Conservation (phyloP, 768 basidiomycete genomes). For the Cystobasidium onofrii region DNA sequence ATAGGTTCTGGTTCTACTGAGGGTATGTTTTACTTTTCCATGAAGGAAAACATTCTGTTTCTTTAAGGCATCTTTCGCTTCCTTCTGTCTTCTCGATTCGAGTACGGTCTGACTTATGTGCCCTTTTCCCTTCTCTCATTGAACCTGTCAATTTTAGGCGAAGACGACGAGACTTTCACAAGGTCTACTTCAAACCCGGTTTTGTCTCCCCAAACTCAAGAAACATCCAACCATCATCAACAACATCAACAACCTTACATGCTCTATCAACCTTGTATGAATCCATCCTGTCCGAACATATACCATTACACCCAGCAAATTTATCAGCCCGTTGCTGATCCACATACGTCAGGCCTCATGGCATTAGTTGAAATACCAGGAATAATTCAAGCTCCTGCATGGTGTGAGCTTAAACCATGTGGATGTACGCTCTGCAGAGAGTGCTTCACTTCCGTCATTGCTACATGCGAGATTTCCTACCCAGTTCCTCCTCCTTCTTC, state of each 20-base stretch:
- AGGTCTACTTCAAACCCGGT: not conserved
- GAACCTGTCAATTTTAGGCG: too few relatives aligned
- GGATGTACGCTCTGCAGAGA: slow-evolving; percentile 18
- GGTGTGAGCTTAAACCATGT: slow-evolving; percentile 2
- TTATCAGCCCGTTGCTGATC: not conserved
- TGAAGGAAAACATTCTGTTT: too few relatives aligned
- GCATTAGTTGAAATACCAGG: not conserved
- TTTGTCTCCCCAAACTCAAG: not conserved
- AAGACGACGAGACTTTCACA: too few relatives aligned
- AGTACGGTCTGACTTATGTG: too few relatives aligned
- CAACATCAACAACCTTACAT: not conserved
- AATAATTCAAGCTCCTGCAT: slow-evolving; percentile 4
- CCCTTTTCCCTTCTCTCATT: too few relatives aligned
- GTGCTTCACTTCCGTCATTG: not conserved
- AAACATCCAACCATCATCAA: not conserved
- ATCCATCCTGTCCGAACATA: not conserved
- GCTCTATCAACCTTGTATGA: not conserved
- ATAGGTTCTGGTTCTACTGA: too few relatives aligned
- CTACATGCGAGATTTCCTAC: not conserved
- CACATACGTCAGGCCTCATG: not conserved
- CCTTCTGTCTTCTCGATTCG: too few relatives aligned
- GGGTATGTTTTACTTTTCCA: too few relatives aligned
- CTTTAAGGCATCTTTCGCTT: too few relatives aligned
- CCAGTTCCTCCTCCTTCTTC: not conserved
- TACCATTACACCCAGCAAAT: not conserved